A percentile compares a stretch with the other conserved stretches of the same genome.
These are phyloP conservation scores for Candida coleopterorum DNA, from an alignment of 805 yeast species.

Conservation along the genomic window DNA sequence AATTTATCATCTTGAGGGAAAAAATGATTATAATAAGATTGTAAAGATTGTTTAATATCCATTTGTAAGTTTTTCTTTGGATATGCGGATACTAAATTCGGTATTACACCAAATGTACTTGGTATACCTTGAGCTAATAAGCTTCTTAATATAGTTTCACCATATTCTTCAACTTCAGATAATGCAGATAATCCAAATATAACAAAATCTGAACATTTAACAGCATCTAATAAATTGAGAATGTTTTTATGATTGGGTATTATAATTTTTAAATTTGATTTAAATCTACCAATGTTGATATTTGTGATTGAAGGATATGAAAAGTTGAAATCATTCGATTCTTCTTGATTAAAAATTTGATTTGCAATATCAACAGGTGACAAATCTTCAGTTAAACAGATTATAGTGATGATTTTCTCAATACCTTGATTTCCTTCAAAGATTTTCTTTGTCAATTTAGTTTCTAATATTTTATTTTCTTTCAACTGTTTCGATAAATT, in stretches of 20 bases:
- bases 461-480: slow-evolving; percentile 59
- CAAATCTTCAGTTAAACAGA: slow-evolving; percentile 75
- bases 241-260: slow-evolving; percentile 67
- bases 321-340: slow-evolving; percentile 18
- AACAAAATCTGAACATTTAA: slow-evolving; percentile 85
- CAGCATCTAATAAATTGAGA: slow-evolving; percentile 73
- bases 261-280: slow-evolving; percentile 68
- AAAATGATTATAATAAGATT: slow-evolving; percentile 38
- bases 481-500: slow-evolving; percentile 76
- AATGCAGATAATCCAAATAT: slow-evolving; percentile 85
- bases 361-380: slow-evolving; percentile 51
- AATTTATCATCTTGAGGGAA: slow-evolving; percentile 71
- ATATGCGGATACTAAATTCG: slow-evolving; percentile 63
- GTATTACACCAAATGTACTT: slow-evolving; percentile 70
- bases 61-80: slow-evolving; percentile 73
- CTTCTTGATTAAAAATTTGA: slow-evolving; percentile 41
- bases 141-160: slow-evolving; percentile 87
- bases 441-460: slow-evolving; percentile 56
- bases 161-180: slow-evolving; percentile 76
- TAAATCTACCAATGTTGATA: slow-evolving; percentile 59
- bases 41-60: slow-evolving; percentile 47
- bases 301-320: slow-evolving; percentile 48
- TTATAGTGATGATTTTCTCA: slow-evolving; percentile 75
- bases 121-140: slow-evolving; percentile 91
- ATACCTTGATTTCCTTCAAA: slow-evolving; percentile 80